Percentiles rank a stretch among this genome's conserved stretches.
These are phyloP conservation scores for Chondrus crispus DNA, from an alignment of 23 red algal species.

Conservation along the genomic window DNA sequence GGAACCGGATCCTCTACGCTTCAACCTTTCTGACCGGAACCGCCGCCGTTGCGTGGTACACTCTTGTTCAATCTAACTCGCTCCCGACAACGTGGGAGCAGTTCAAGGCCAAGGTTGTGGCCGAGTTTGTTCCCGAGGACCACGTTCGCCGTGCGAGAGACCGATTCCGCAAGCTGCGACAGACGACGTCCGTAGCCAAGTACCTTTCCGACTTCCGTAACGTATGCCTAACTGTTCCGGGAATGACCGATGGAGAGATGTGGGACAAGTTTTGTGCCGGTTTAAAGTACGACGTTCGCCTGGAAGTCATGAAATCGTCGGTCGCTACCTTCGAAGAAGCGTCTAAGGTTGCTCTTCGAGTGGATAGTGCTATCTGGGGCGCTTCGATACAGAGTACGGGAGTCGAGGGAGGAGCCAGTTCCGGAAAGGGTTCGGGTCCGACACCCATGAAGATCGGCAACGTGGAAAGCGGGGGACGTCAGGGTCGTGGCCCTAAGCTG, in stretches of 20 bases:
- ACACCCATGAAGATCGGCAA: background rate
- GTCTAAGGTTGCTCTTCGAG: background rate
- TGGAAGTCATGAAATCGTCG: background rate
- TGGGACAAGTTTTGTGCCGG: background rate
- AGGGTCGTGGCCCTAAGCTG: background rate
- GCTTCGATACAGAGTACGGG: background rate
- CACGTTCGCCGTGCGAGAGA: background rate
- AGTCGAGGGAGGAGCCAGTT: no score
- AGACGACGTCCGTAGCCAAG: background rate
- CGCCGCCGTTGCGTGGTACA: background rate
- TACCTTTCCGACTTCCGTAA: background rate
- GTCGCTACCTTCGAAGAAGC: background rate
- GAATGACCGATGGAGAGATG: background rate
- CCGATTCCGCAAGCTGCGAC: background rate
- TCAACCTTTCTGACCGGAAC: background rate
- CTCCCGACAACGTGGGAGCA: background rate
- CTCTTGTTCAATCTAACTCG: background rate
- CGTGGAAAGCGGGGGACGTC: background rate
- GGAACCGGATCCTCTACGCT: background rate
- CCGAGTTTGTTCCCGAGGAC: background rate
- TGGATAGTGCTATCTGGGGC: background rate
- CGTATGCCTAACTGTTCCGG: background rate
- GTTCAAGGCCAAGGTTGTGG: background rate
- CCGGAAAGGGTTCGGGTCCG: background rate
- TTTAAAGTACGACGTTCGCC: background rate